Conservation (phyloP, 441 rosid genomes). For the Mallotus japonicus region DNA sequence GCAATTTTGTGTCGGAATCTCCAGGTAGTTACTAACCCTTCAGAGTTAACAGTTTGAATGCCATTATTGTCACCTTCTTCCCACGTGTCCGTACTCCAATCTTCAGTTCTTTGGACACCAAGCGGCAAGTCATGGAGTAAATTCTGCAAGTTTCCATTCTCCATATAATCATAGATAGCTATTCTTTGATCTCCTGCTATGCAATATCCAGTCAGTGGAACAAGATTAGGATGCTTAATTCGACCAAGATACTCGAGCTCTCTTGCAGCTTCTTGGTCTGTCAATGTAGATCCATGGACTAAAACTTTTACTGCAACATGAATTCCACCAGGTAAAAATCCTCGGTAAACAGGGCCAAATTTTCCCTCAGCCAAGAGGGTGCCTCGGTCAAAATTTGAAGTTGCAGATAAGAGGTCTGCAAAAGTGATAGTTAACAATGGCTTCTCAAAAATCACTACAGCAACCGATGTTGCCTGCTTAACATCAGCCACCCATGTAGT, state of each 20-base stretch:
- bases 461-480: constrained; percentile 74
- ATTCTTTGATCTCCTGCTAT: constrained; percentile 91
- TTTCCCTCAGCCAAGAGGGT: constrained; percentile 91
- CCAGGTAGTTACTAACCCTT: constrained; percentile 71
- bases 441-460: constrained; percentile 83
- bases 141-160: constrained; percentile 92
- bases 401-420: constrained; percentile 84
- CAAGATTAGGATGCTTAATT: constrained; percentile 85
- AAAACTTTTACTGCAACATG: constrained; percentile 94
- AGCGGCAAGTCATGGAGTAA: constrained; percentile 86
- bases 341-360: constrained; percentile 92
- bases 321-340: constrained; percentile 87
- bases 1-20: constrained; percentile 78
- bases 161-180: constrained; percentile 96
- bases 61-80: constrained; percentile 58
- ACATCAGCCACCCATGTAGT: constrained; percentile 95
- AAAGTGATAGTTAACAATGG: constrained; percentile 82
- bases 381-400: constrained; percentile 81
- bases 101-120: constrained; percentile 71
- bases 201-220: constrained; percentile 86
- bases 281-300: constrained; percentile 84
- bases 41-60: constrained; percentile 58
- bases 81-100: constrained; percentile 93
- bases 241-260: constrained; percentile 90
- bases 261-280: constrained; percentile 85